These are phyloP conservation scores for Solanum hybrid DNA, from an alignment of 305 asterid species.

Conservation along the genomic window DNA sequence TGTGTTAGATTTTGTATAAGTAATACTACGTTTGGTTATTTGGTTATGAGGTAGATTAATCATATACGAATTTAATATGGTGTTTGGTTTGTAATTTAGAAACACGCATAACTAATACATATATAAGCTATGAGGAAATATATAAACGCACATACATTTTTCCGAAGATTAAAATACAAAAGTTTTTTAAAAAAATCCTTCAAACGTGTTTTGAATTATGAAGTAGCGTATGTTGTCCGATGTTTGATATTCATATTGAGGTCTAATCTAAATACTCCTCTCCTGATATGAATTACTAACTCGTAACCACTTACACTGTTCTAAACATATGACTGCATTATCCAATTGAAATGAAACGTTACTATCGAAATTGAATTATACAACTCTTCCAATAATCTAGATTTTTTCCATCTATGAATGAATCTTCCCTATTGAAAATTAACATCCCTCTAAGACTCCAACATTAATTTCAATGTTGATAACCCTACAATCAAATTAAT, in stretches of 20 bases:
- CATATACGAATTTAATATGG: background rate
- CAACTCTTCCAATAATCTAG: background rate
- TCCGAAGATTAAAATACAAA: background rate
- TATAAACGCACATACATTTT: too few species aligned
- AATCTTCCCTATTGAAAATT: background rate
- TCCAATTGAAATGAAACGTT: too few species aligned
- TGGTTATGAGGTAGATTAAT: background rate
- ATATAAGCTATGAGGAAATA: background rate
- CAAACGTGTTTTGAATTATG: too few species aligned
- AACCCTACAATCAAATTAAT: background rate
- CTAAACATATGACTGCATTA: background rate
- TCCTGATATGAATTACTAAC: background rate
- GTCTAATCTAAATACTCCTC: background rate
- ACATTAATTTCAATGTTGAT: background rate
- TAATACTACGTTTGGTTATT: too few species aligned
- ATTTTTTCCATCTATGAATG: background rate
- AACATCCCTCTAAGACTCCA: background rate
- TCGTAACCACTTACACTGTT: background rate
- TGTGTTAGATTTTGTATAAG: background rate
- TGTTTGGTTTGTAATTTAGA: too few species aligned
- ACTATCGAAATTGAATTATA: background rate
- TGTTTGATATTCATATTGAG: background rate
- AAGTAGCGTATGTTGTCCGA: background rate
- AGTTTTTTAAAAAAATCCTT: fast-evolving
- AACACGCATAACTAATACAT: background rate